Conservation (phyloP, 2,329 filamentous ascomycete genomes). For the Dothiorella sarmentorum region DNA sequence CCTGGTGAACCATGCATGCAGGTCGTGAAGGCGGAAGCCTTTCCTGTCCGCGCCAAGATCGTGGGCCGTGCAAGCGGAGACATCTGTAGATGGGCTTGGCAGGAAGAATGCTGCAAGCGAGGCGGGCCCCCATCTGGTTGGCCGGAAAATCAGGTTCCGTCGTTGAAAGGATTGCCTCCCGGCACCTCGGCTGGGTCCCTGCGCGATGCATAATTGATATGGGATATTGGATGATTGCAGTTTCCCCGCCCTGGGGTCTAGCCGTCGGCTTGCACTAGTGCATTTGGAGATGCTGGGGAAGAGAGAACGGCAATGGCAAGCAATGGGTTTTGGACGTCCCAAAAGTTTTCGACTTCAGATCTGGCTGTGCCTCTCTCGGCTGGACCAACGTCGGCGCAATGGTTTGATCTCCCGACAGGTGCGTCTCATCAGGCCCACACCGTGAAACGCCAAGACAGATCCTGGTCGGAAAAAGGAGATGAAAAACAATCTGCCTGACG, state of each 20-base stretch:
- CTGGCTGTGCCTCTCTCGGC: too few species aligned
- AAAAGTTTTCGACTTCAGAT: too few species aligned
- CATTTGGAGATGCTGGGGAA: too few species aligned
- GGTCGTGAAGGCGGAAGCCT: neutral
- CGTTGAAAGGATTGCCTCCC: neutral
- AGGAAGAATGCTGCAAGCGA: neutral
- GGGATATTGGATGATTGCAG: too few species aligned
- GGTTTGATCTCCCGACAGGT: neutral
- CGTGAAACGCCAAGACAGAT: conserved; percentile 9
- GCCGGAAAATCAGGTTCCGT: conserved; percentile 7
- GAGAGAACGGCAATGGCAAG: too few species aligned
- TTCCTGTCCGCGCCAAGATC: neutral
- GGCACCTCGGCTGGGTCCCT: neutral
- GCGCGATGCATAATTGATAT: too few species aligned
- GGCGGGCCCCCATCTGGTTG: neutral
- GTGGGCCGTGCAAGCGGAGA: neutral
- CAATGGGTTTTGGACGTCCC: too few species aligned
- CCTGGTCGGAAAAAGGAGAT: neutral
- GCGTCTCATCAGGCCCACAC: neutral
- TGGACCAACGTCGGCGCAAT: neutral
- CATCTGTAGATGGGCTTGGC: neutral
- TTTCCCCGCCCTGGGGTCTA: too few species aligned
- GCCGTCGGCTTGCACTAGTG: too few species aligned
- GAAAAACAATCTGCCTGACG: conserved; percentile 2
- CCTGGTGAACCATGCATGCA: neutral